phyloP scores from a whole-genome alignment of 2,329 filamentous ascomycete genomes.

The Metarhizium humberi region DNA sequence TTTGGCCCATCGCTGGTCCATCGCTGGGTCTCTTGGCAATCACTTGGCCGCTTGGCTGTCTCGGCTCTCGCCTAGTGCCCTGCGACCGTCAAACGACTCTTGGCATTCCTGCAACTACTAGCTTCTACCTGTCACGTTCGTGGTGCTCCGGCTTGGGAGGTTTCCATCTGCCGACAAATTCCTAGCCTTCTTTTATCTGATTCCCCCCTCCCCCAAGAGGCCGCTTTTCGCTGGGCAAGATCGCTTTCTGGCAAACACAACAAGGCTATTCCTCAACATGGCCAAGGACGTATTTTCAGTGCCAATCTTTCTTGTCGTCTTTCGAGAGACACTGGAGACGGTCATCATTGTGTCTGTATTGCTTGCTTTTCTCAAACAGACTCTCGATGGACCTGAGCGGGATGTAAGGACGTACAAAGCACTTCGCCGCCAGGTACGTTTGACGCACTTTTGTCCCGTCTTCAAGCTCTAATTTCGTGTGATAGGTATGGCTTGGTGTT shows the following conservation, averaged over 20 bases:
- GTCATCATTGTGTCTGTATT: constrained; percentile 82
- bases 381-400: constrained; percentile 53
- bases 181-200: background rate
- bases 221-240: background rate
- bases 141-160: background rate
- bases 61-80: background rate
- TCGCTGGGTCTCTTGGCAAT: background rate
- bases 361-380: constrained; percentile 76
- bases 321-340: constrained; percentile 76
- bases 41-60: background rate
- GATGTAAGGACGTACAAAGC: constrained; percentile 57
- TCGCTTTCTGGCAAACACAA: background rate
- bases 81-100: background rate
- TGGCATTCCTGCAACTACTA: background rate
- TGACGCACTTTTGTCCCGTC: background rate
- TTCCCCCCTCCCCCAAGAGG: background rate
- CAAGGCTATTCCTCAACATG: constrained; percentile 24
- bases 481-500: constrained; percentile 54
- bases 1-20: background rate
- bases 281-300: constrained; percentile 66
- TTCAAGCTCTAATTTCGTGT: constrained; percentile 27
- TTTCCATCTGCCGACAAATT: background rate
- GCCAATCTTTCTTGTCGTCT: constrained; percentile 83
- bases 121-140: background rate
- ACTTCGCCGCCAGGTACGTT: constrained; percentile 52